Conservation (phyloP, 1,139 yeast genomes). For the Yamadazyma taylorii region DNA sequence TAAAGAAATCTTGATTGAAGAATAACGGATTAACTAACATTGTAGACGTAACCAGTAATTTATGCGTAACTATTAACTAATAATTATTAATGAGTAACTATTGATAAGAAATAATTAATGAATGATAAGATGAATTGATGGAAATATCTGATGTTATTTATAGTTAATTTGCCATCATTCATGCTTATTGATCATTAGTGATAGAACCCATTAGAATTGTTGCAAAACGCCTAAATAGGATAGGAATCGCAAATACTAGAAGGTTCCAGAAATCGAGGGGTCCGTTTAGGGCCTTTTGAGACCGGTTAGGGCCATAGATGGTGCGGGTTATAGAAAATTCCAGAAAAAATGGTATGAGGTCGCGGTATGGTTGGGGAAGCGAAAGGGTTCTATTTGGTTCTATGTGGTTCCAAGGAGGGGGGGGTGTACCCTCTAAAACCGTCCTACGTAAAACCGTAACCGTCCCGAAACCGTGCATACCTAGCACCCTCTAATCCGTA, state of each 20-base stretch:
- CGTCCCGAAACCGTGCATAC: too few species aligned
- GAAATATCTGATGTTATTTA: constrained; percentile 1
- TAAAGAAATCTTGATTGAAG: constrained; percentile 11
- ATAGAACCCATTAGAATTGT: constrained; percentile 6
- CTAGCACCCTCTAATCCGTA: too few species aligned
- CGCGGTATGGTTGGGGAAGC: constrained; percentile 2
- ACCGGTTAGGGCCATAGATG: neutral
- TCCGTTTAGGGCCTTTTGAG: constrained; percentile 2
- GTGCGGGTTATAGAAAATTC: constrained; percentile 7
- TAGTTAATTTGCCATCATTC: constrained; percentile 7
- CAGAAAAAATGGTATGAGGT: constrained; percentile 5
- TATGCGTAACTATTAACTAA: neutral
- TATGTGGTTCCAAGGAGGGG: neutral
- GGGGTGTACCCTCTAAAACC: too few species aligned
- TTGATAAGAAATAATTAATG: neutral
- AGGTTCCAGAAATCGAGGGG: constrained; percentile 7
- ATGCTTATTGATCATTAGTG: neutral
- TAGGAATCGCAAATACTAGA: neutral
- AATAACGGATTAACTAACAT: constrained; percentile 22
- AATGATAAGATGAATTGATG: neutral
- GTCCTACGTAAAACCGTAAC: too few species aligned
- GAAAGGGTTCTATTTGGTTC: neutral
- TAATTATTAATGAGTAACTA: neutral
- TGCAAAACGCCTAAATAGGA: constrained; percentile 6
- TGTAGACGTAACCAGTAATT: too few species aligned